Evolutionary conservation across 169 alveolate species (phyloP), one percentile per base, ranked within the genome.

Genomic region (Eimeria zaria): DNA sequence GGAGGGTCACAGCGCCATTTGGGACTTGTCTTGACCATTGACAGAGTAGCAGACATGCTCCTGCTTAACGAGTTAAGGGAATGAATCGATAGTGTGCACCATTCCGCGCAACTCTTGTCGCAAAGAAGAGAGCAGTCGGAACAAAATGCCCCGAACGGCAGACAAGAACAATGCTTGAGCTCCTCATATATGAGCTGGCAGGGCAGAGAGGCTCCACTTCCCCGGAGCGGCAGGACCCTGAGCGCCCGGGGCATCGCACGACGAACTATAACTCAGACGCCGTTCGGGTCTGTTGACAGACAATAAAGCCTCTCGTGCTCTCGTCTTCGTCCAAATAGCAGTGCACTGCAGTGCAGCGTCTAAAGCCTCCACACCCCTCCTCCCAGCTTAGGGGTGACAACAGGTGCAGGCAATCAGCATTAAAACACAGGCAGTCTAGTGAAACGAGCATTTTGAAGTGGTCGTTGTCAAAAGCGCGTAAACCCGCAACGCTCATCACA

Each of bases 41-140:
- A 30, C 76, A 67, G 20, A 30, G 30, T 44, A 62, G 6, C 39
- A 24, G 73, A 67, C 48, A 30, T 12, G n/a, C 24, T 67, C 18
- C 48, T n/a, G 83, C 18, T 39, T 5, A 73, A 73, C 83, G 55
- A 16, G 55, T 0, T 62, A 62, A 62, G 8, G 73, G 36, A n/a
- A 73, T 22, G 7, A 36, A 39, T 39, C 36, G 18, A 20, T 33
- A 6, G 18, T 20, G 12, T 73, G 53, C 51, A 39, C 33, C 55
- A 18, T 73, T 3, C 16, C 51, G 83, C 83, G 33, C 53, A 73
- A 24, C 30, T 16, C 18, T 1, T 16, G 83, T 33, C 83, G 83
- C 83, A 73, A 39, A 39, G 89, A 80, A 80, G 46, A 80, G 46
- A 46, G 46, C 89, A 46, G n/a, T 80, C 89, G 12, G 89, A 24